phyloP scores from a whole-genome alignment of 768 basidiomycete species.

The Suillus ampliporus region DNA sequence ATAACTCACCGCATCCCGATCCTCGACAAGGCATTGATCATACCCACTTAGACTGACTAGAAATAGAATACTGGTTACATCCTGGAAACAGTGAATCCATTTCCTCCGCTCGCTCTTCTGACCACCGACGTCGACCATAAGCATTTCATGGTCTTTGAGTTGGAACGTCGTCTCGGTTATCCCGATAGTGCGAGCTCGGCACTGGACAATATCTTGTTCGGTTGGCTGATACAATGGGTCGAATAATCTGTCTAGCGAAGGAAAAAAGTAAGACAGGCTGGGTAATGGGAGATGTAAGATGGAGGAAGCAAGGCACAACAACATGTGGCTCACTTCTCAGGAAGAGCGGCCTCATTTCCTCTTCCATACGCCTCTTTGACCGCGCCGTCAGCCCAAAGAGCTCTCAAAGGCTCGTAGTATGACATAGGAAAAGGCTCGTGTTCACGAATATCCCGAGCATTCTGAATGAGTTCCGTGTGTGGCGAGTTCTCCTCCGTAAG shows the following conservation, averaged over 20 bases:
- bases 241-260: conserved; percentile 81
- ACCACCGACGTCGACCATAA: conserved; percentile 94
- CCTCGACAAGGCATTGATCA: conserved; percentile 93
- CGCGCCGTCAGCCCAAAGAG: conserved; percentile 78
- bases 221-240: conserved; percentile 70
- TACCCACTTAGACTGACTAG: conserved; percentile 91
- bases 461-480: conserved; percentile 67
- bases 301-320: conserved; percentile 4
- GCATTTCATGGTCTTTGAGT: conserved; percentile 79
- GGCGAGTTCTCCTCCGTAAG: conserved; percentile 65
- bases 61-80: conserved; percentile 93
- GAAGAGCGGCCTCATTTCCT: conserved; percentile 90
- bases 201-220: conserved; percentile 88
- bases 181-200: conserved; percentile 87
- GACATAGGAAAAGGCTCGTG: conserved; percentile 77
- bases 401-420: conserved; percentile 69
- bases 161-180: conserved; percentile 89
- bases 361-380: conserved; percentile 78
- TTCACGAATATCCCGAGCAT: conserved; percentile 74
- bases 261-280: conserved; percentile 79
- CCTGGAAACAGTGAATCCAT: conserved; percentile 96
- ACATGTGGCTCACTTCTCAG: conserved; percentile 74
- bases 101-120: conserved; percentile 93
- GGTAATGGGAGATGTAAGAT: conserved; percentile 12
- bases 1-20: conserved; percentile 80